Conservation (phyloP, 2,329 filamentous ascomycete species). For the Coleophoma crateriformis region DNA sequence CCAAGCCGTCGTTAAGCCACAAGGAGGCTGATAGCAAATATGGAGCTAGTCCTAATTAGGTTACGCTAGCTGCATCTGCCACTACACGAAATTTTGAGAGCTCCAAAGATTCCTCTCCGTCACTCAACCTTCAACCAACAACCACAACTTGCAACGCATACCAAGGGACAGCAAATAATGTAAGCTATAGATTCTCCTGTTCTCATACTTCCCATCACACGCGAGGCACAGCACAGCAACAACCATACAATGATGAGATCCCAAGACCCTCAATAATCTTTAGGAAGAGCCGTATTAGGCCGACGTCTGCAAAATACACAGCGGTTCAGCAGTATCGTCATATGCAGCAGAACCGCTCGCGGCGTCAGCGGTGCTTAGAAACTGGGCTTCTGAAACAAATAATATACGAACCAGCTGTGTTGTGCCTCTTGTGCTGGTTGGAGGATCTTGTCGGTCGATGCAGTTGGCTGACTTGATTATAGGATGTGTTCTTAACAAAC, state of each 20-base stretch:
- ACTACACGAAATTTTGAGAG: too few species aligned
- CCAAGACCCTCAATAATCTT: conserved; percentile 19
- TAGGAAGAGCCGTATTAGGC: conserved; percentile 27
- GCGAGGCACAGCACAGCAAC: background rate
- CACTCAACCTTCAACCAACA: too few species aligned
- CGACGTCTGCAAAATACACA: conserved; percentile 5
- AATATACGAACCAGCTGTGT: too few species aligned
- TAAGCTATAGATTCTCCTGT: background rate
- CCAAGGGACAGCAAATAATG: conserved; percentile 18
- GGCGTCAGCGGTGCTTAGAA: conserved; percentile 24
- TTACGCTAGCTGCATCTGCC: too few species aligned
- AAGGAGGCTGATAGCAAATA: too few species aligned
- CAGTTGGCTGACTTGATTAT: too few species aligned
- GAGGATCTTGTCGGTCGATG: too few species aligned
- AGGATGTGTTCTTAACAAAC: too few species aligned
- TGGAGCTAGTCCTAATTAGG: too few species aligned
- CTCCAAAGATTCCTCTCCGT: too few species aligned
- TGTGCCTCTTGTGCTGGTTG: too few species aligned
- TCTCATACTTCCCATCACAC: background rate
- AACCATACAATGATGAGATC: conserved; percentile 22
- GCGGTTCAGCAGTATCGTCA: conserved; percentile 19
- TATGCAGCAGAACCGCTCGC: conserved; percentile 17
- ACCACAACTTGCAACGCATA: background rate
- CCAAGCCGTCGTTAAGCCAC: too few species aligned
- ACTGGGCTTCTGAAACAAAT: conserved; percentile 18